A percentile compares a stretch with the other conserved stretches of the same genome.
Conservation (phyloP, 2,329 filamentous ascomycete species). For the Fusarium torreyae region DNA sequence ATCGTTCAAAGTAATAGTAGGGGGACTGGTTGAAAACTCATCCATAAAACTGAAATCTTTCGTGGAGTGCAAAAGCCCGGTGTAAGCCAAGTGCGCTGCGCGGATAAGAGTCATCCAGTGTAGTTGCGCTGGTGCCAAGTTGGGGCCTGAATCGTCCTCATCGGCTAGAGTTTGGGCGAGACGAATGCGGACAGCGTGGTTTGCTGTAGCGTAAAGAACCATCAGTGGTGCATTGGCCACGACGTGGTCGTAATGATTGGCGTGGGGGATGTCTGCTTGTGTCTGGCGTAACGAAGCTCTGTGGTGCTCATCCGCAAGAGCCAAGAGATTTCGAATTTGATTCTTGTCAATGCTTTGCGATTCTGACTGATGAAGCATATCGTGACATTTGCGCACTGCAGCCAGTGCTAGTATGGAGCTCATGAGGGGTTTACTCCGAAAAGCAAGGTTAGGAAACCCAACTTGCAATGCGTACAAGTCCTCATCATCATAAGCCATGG, state of each 20-base stretch:
- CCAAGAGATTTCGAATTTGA: constrained; percentile 37
- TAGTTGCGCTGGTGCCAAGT: constrained; percentile 7
- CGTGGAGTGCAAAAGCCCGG: constrained; percentile 11
- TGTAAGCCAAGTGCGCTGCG: constrained; percentile 40
- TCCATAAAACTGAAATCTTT: neutral
- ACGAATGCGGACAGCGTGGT: constrained; percentile 56
- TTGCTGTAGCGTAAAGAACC: constrained; percentile 59
- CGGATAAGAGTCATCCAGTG: constrained; percentile 46
- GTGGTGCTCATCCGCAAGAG: constrained; percentile 57
- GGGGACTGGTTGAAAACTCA: neutral
- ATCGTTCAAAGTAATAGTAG: neutral
- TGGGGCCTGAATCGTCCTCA: rapidly evolving
- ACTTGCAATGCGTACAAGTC: constrained; percentile 60
- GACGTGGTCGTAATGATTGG: constrained; percentile 50
- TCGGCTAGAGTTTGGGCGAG: constrained; percentile 48
- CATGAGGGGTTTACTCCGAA: constrained; percentile 58
- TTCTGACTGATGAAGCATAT: constrained; percentile 41
- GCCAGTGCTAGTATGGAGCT: constrained; percentile 60
- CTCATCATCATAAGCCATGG: constrained; percentile 54
- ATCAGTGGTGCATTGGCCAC: constrained; percentile 57
- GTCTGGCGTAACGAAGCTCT: constrained; percentile 56
- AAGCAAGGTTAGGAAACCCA: constrained; percentile 60
- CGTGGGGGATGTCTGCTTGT: constrained; percentile 51
- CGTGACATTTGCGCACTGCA: constrained; percentile 58
- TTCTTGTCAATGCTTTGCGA: neutral